phyloP scores from a whole-genome alignment of 2,329 filamentous ascomycete species.

The Colletotrichum siamense region DNA sequence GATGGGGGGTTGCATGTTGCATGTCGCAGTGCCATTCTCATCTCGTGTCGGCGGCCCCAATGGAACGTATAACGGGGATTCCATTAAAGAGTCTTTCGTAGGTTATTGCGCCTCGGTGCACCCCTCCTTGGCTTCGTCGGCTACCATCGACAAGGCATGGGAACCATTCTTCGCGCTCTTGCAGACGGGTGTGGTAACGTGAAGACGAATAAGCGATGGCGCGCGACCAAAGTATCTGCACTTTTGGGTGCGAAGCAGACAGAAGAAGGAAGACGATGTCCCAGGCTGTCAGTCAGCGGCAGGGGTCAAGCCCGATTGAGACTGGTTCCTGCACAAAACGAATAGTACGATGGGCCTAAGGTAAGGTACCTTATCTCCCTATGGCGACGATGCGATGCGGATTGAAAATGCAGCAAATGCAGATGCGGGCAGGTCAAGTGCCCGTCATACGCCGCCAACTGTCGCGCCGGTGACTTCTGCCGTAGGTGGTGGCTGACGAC shows the following conservation, averaged over 20 bases:
- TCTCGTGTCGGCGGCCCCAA: neutral
- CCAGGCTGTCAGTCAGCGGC: neutral
- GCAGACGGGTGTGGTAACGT: neutral
- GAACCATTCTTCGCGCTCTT: neutral
- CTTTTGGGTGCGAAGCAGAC: neutral
- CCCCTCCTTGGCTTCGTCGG: neutral
- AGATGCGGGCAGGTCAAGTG: neutral
- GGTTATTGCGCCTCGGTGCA: neutral
- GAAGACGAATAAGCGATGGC: neutral
- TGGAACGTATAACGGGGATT: neutral
- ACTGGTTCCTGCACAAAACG: conserved; percentile 14
- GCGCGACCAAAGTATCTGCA: neutral
- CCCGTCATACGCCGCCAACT: neutral
- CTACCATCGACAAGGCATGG: neutral
- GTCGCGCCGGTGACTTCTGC: neutral
- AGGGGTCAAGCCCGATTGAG: conserved; percentile 15
- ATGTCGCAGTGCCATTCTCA: neutral
- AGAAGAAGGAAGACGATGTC: neutral
- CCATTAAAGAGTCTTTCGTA: neutral
- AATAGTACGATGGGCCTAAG: conserved; percentile 17
- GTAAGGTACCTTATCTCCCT: conserved; percentile 13
- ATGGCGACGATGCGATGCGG: neutral
- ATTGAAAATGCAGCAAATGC: neutral
- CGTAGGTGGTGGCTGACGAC: conserved; percentile 16
- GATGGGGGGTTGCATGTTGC: neutral